Evolutionary conservation across 345 rosid genomes (phyloP), one percentile per base, ranked within the genome.

Genomic region (Eucalyptus virginea): DNA sequence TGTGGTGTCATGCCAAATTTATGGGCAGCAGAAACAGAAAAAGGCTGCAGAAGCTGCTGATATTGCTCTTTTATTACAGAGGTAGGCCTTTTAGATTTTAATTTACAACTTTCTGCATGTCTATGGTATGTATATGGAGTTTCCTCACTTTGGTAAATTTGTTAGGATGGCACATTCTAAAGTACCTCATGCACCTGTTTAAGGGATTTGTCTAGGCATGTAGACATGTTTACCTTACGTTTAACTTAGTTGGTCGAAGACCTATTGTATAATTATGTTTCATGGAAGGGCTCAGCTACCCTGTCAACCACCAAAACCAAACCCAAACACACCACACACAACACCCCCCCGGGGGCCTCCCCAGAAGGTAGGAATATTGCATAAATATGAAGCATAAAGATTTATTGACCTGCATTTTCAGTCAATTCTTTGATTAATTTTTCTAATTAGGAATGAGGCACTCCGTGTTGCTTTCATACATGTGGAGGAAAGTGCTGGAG

Each of bases 401-500:
- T 40, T 42, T 87, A 60, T 81, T 77, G 88, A 60, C 37, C 47
- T 86, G 48, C 81, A 58, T 42, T 37, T 86, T 44, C 89, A 81
- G n/a, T 89, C 65, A 89, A 52, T 48, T 44, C 15, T 81, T 72
- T 58, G 7, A 83, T 77, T 80, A 51, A 16, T 89, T 93, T 88
- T 60, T 90, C 77, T 91, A 87, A 58, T 87, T 88, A 97, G 99
- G 93, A 97, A 96, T 80, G 99, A 97, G 91, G 99, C 99, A 86
- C 99, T 98, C 90, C 97, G 99, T 89, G 99, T 98, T 65, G 99
- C 99, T 40, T 98, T 95, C 93, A 98, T 98, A 91, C 99, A 98
- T 89, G 94, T 90, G 86, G 99, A 98, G 94, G 99, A 98, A 92
- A 94, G 88, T 92, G 94, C 88, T 67, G 42, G 87, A 16, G 89